A percentile compares a stretch with the other conserved stretches of the same genome.
Evolutionary conservation across 176 grass and related monocot genomes (phyloP).

Genomic region (Sorghum bicolor): DNA sequence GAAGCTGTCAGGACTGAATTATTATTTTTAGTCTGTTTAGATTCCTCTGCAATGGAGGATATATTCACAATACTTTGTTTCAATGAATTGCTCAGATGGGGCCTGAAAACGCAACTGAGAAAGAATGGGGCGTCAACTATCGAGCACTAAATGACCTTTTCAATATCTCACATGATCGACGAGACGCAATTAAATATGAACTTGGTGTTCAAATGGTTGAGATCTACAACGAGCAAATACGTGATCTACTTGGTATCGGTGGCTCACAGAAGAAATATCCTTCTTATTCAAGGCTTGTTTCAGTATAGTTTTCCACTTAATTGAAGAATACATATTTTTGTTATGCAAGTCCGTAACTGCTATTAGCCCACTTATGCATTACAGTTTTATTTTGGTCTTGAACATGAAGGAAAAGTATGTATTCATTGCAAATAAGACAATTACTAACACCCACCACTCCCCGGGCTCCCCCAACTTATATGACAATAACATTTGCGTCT

Average conservation of each 20-base stretch:
- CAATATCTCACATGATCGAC: constrained; percentile 57
- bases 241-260: constrained; percentile 68
- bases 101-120: constrained; percentile 60
- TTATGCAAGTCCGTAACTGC: not conserved
- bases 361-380: constrained; percentile 7
- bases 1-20: constrained; percentile 17
- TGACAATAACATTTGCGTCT: not conserved
- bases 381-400: not conserved
- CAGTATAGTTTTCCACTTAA: constrained; percentile 5
- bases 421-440: not conserved
- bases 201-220: constrained; percentile 94
- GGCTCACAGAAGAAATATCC: constrained; percentile 93
- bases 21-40: constrained; percentile 3
- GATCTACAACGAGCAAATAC: constrained; percentile 96
- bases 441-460: not conserved
- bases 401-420: not conserved
- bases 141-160: constrained; percentile 88
- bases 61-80: constrained; percentile 29
- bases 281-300: constrained; percentile 27
- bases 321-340: constrained; percentile 13
- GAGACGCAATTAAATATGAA: constrained; percentile 65
- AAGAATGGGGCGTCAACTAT: constrained; percentile 88
- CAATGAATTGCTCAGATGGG: constrained; percentile 52
- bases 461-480: not conserved
- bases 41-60: not conserved